Evolutionary conservation across 2,329 filamentous ascomycete genomes (phyloP), one percentile per base, ranked within the genome.

Genomic region (Dactylonectria macrodidyma): DNA sequence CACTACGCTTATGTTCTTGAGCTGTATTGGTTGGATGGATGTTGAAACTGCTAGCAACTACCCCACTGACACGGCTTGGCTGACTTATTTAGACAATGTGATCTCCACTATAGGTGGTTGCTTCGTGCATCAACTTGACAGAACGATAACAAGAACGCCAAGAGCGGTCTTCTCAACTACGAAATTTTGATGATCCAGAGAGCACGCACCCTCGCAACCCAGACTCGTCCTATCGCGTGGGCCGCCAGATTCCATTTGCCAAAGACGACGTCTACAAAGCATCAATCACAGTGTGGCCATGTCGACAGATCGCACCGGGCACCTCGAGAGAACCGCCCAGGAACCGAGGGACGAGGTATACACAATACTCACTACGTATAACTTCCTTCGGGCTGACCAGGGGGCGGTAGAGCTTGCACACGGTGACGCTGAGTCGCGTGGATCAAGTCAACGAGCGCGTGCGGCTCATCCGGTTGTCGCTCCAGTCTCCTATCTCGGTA

Each of bases 311-410:
- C 67, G 65, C 26, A 76, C 65, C 16, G 41, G 67, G 16, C 75
- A 76, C 51, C 48, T 76, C 4, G 75, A 76, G 52, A 62, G 74
- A 41, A 76, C 94, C 11, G 91, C 92, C 3, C 81, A 87, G 46
- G 92, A 96, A 77, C 93, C 92, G 48, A 90, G 94, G 65, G 89
- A 92, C 65, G 82, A 87, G 67, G 88, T 88, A 75, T 14, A 61
- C 69, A 30, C 60, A 44, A 24, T 24, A 2, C 9, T 3, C 10
- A 10, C 10, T 5, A 11, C 26, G 12, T 12, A 5, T 63, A 34
- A 3, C 14, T 22, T 8, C 5, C 11, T 36, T 38, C 11, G 9
- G 8, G 54, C 52, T 59, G 33, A 46, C 36, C 34, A 8, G 10
- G 3, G 16, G 1, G 5, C 12, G 14, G 2, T 22, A 87, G 86